Percentiles rank a stretch among this genome's conserved stretches.
Evolutionary conservation across 1,284 basidiomycete species (phyloP).

Genomic region (Microbotryum saponariae): DNA sequence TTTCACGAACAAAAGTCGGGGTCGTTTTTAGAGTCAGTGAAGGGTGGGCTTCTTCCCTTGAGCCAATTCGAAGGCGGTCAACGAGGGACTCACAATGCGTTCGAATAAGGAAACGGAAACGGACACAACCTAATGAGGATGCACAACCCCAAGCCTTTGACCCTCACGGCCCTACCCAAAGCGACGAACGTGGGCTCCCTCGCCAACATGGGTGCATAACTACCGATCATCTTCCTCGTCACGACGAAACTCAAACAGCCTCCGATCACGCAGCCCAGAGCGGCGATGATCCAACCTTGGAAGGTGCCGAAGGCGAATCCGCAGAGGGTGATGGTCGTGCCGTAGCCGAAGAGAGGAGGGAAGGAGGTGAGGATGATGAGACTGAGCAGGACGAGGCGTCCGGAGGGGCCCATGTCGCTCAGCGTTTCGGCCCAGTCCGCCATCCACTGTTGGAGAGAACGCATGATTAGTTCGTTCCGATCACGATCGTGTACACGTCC

Average conservation of each 20-base stretch:
- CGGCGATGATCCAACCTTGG: slow-evolving; percentile 57
- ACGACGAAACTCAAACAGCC: slow-evolving; percentile 56
- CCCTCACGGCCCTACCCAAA: slow-evolving; percentile 54
- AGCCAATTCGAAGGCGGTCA: no score
- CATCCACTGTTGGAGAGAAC: slow-evolving; percentile 47
- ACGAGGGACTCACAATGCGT: slow-evolving; percentile 46
- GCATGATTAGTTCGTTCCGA: not conserved
- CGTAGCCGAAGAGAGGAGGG: slow-evolving; percentile 70
- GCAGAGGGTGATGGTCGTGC: slow-evolving; percentile 56
- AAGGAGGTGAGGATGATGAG: slow-evolving; percentile 55
- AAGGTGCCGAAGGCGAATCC: slow-evolving; percentile 75
- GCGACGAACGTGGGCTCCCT: slow-evolving; percentile 25
- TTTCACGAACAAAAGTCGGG: not conserved
- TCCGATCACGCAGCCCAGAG: slow-evolving; percentile 56
- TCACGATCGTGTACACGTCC: not conserved
- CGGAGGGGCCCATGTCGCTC: slow-evolving; percentile 50
- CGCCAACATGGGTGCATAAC: slow-evolving; percentile 24
- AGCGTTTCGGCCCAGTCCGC: slow-evolving; percentile 61
- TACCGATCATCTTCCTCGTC: slow-evolving; percentile 7
- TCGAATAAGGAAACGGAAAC: slow-evolving; percentile 63
- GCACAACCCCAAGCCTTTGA: slow-evolving; percentile 58
- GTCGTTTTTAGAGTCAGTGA: not conserved
- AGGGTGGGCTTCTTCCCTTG: no score
- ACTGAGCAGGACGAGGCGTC: slow-evolving; percentile 49
- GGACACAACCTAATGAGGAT: slow-evolving; percentile 65